A percentile compares a stretch with the other conserved stretches of the same genome.
Conservation (phyloP, 2,329 filamentous ascomycete species). For the Trichocomaceae sp. region DNA sequence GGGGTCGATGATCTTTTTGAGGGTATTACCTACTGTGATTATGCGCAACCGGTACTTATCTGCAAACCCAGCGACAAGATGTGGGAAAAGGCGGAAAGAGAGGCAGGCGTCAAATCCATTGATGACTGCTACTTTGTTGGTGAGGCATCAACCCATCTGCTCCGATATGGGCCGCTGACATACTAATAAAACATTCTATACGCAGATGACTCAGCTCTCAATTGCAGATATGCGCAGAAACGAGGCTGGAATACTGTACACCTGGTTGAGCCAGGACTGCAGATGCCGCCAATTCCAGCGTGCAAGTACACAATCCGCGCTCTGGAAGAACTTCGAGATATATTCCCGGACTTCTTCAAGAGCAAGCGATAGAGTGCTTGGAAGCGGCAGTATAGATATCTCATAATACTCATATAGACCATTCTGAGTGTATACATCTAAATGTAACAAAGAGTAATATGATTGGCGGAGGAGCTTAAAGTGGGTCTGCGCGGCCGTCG, state of each 20-base stretch:
- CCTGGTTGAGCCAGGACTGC: conserved; percentile 69
- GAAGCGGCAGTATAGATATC: background rate
- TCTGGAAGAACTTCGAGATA: conserved; percentile 64
- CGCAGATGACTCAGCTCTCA: conserved; percentile 72
- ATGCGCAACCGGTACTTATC: conserved; percentile 62
- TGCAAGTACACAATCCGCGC: conserved; percentile 69
- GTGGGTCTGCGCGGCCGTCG: conserved; percentile 11
- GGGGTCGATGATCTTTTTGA: conserved; percentile 85
- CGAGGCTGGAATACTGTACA: conserved; percentile 85
- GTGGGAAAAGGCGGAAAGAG: conserved; percentile 81
- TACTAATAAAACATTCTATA: conserved; percentile 17
- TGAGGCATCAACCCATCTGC: conserved; percentile 42
- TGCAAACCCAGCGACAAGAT: conserved; percentile 83
- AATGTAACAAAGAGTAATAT: background rate
- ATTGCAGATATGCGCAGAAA: conserved; percentile 68
- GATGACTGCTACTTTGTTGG: conserved; percentile 88
- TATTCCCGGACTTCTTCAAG: conserved; percentile 86
- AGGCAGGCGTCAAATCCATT: conserved; percentile 63
- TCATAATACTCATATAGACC: background rate
- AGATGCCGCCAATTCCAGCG: conserved; percentile 56
- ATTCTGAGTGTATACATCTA: too few relatives aligned
- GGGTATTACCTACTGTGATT: conserved; percentile 92
- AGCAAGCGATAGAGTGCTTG: conserved; percentile 3
- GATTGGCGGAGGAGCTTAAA: background rate
- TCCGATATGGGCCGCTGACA: background rate